Base-by-base conservation (phyloP, 176 grass and related monocot species). In the Areca catechu region DNA sequence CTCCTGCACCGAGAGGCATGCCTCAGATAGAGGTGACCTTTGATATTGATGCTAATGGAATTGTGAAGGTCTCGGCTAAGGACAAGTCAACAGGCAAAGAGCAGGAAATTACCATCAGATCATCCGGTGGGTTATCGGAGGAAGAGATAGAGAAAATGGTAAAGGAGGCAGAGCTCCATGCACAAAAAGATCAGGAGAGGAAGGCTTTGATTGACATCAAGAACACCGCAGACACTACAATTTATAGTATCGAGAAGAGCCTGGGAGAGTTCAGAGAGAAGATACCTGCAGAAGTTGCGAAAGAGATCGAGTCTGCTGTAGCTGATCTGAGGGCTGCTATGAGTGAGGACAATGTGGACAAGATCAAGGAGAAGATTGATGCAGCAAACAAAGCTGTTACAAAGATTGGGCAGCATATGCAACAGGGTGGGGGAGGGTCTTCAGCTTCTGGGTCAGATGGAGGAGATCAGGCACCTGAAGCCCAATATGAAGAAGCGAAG, bases 161-260 rank as follows among this genome's bases (percentile, higher is more conserved):
- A 25, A 25, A 25, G 24, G 24, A 25, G 24, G 24, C 24, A 25
- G 24, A 25, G 24, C 24, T 25, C 3, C 24, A 25, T 25, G 24
- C 24, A 25, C 24, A 25, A 4, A 25, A 25, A 4, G 24, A 25
- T 25, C 24, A 25, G 24, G 24, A 25, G 3, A 25, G 24, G 24
- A 25, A 25, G 24, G 24, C 3, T 4, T 25, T 25, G 24, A 25
- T 25, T 3, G 24, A 25, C 3, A 25, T 25, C 24, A 25, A 25
- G 24, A 25, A 25, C 24, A 25, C 24, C 4, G 24, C 24, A 25
- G 24, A 25, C 3, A 25, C 24, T 15, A 64, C 61, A 16, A 64
- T 64, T 50, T 64, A 64, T n/a, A 64, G 61, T 18, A 64, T 64
- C 5, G 61, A 64, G 21, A 64, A 64, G 61, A 64, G 61, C 29